Base-by-base conservation (phyloP, 768 basidiomycete species). In the Xerocomellus chrysenteron region DNA sequence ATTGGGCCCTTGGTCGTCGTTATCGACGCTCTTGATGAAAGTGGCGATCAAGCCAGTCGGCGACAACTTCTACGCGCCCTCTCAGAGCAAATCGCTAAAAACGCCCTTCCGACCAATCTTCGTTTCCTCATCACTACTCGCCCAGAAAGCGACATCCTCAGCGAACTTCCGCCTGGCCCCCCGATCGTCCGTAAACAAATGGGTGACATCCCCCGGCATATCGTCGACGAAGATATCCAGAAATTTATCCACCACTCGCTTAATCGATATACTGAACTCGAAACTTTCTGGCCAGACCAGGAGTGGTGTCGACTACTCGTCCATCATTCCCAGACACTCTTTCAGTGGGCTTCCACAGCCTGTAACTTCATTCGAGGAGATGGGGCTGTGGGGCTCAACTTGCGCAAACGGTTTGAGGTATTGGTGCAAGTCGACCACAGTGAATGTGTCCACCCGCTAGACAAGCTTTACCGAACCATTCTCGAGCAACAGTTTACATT, bases 21-120 rank as follows among this genome's bases (percentile, higher is more conserved):
- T 41, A 60, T 73, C 9, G 73, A 74, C 44, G 69, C 52, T 7
- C 55, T 72, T 17, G 67, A 70, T 39, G 58, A 61, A 28, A 62
- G 63, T 37, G 59, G 56, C 5, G 41, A 63, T 19, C 19, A n/a
- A 13, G 37, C n/a, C 9, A 4, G 19, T 39, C 63, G 62, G 9
- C 37, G 35, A n/a, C 36, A 39, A 2, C 53, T 72, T 24, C 61
- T 74, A 8, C 2, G 16, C 4, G 39, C 56, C 17, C 33, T 67
- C 39, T 41, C 32, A 0, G 21, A 9, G 12, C 39, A 48, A 9
- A 26, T 48, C 1, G 5, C 37, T 0, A 12, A 43, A 5, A 12
- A 47, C 16, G 10, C 49, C 0, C 50, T 67, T 7, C 66, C 65
- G 3, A n/a, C n/a, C 3, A 47, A 55, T 19, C 53, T 63, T 42